phyloP scores from a whole-genome alignment of 2,329 filamentous ascomycete genomes.

The Fusarium veterinarium region DNA sequence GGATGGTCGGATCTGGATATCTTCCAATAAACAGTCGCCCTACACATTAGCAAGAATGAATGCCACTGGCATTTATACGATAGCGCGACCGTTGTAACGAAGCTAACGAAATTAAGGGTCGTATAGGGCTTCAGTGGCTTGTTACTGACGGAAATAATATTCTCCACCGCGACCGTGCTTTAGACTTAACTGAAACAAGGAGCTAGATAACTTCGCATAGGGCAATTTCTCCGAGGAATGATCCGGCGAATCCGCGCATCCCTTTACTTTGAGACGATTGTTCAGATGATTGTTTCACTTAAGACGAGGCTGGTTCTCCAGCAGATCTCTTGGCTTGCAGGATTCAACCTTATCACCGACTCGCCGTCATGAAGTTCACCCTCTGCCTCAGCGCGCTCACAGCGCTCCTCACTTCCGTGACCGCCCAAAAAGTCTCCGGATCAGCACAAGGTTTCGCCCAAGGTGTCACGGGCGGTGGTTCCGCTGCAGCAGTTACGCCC shows the following conservation, averaged over 20 bases:
- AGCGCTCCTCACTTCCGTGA: neutral
- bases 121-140: too few species aligned
- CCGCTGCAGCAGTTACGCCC: conserved; percentile 22
- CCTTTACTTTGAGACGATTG: neutral
- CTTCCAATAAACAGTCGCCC: accelerated
- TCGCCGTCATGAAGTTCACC: neutral
- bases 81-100: accelerated
- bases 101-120: neutral
- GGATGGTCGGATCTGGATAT: too few species aligned
- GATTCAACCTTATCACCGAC: neutral
- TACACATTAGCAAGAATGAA: accelerated
- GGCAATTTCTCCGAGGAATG: neutral
- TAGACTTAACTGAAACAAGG: neutral
- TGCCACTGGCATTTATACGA: neutral
- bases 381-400: neutral
- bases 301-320: accelerated
- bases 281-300: too few species aligned
- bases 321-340: neutral
- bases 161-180: neutral
- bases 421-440: conserved; percentile 6
- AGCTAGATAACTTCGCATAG: neutral
- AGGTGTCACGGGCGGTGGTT: conserved; percentile 29
- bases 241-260: neutral
- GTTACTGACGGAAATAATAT: neutral
- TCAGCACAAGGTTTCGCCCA: conserved; percentile 27